These are phyloP conservation scores for Fusarium nygamai DNA, from an alignment of 2,329 filamentous ascomycete species.

Conservation along the genomic window DNA sequence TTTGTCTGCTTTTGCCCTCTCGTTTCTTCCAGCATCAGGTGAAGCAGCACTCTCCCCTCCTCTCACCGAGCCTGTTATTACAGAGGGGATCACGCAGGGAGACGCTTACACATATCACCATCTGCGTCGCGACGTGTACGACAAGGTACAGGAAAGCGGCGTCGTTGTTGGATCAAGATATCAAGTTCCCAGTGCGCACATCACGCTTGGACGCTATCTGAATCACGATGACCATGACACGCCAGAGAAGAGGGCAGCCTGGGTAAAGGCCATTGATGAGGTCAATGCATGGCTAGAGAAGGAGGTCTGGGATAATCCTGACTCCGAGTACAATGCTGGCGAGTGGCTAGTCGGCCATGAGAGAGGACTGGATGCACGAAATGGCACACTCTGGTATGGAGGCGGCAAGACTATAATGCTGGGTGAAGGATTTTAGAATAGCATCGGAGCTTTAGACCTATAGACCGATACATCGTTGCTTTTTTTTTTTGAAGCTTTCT, in stretches of 20 bases:
- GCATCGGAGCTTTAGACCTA: constrained; percentile 18
- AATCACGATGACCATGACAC: constrained; percentile 70
- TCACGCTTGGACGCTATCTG: constrained; percentile 87
- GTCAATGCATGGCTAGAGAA: constrained; percentile 79
- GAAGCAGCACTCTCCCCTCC: constrained; percentile 58
- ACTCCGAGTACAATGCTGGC: constrained; percentile 61
- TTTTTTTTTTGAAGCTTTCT: constrained; percentile 13
- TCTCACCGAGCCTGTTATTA: constrained; percentile 51
- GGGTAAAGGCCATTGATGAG: constrained; percentile 76
- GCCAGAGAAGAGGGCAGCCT: constrained; percentile 66
- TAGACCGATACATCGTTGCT: constrained; percentile 17
- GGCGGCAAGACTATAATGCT: constrained; percentile 75
- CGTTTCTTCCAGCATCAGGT: constrained; percentile 82
- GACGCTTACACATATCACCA: constrained; percentile 90
- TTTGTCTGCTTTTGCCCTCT: constrained; percentile 84
- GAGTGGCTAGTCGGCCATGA: constrained; percentile 93
- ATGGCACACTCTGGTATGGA: constrained; percentile 87
- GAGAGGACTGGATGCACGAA: constrained; percentile 78
- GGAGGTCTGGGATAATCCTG: constrained; percentile 72
- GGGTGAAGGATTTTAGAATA: constrained; percentile 67
- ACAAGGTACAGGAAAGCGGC: constrained; percentile 67
- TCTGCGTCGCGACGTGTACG: constrained; percentile 81
- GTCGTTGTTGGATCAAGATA: constrained; percentile 82
- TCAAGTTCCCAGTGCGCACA: constrained; percentile 87
- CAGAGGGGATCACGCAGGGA: constrained; percentile 54